Evolutionary conservation across 805 yeast genomes (phyloP).

Genomic region (Saccharomycopsis microspora): DNA sequence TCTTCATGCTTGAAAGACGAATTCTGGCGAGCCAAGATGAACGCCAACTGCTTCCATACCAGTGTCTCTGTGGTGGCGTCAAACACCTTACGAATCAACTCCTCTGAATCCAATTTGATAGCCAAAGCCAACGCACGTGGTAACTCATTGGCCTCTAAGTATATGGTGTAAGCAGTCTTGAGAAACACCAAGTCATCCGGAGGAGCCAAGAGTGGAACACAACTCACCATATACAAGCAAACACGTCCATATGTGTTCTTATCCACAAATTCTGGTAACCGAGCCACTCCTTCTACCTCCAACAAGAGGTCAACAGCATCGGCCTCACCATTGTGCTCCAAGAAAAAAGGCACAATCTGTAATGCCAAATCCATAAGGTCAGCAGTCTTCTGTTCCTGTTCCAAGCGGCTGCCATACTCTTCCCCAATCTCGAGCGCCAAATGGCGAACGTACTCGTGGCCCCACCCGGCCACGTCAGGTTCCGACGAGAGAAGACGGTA

Average conservation of each 20-base stretch:
- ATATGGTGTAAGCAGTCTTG: constrained; percentile 80
- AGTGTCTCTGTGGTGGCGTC: constrained; percentile 64
- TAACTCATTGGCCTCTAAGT: constrained; percentile 63
- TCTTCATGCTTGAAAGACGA: constrained; percentile 56
- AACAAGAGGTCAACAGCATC: constrained; percentile 92
- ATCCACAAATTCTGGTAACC: constrained; percentile 76
- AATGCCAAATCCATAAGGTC: constrained; percentile 55
- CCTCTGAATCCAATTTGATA: constrained; percentile 75
- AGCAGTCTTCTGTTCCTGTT: constrained; percentile 22
- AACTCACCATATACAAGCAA: constrained; percentile 86
- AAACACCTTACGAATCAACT: constrained; percentile 68
- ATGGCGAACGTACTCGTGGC: constrained; percentile 96
- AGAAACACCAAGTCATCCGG: constrained; percentile 84
- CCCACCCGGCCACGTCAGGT: constrained; percentile 75
- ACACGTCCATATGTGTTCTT: constrained; percentile 77
- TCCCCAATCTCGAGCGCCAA: constrained; percentile 92
- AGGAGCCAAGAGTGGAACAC: constrained; percentile 93
- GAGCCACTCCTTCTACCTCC: constrained; percentile 81
- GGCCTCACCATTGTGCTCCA: constrained; percentile 94
- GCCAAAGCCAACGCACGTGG: constrained; percentile 90
- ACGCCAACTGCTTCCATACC: constrained; percentile 82
- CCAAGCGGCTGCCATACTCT: constrained; percentile 49
- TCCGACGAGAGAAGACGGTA: constrained; percentile 58
- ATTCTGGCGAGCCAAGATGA: constrained; percentile 79
- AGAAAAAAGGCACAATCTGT: constrained; percentile 77